Percentiles rank a stretch among this genome's conserved stretches.
Evolutionary conservation across 768 basidiomycete genomes (phyloP).

Genomic region (Kwoniella sp.): DNA sequence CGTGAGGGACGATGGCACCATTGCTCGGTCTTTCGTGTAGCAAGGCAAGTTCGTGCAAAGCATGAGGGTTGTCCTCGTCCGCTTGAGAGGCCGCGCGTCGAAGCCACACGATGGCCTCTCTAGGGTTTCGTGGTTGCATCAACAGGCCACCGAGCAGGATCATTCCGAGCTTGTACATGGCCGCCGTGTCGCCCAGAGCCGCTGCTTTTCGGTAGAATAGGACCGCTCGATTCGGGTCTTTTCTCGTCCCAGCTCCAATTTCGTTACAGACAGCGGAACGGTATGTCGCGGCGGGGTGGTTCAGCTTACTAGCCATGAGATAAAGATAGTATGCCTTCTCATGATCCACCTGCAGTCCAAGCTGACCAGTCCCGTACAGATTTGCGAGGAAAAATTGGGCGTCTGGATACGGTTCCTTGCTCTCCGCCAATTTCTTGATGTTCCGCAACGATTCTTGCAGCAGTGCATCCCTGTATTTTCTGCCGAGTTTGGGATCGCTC

Average conservation of each 20-base stretch:
- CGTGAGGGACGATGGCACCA: slow-evolving; percentile 71
- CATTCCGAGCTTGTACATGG: slow-evolving; percentile 99
- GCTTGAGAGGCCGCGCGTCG: slow-evolving; percentile 94
- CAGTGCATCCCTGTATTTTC: slow-evolving; percentile 86
- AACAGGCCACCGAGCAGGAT: slow-evolving; percentile 83
- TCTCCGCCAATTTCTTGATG: slow-evolving; percentile 84
- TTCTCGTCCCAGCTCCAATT: slow-evolving; percentile 91
- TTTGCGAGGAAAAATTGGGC: slow-evolving; percentile 99
- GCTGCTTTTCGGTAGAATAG: slow-evolving; percentile 97
- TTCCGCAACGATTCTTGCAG: slow-evolving; percentile 88
- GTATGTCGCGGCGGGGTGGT: slow-evolving; percentile 91
- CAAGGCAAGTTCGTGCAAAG: slow-evolving; percentile 86
- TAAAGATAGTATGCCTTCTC: slow-evolving; percentile 97
- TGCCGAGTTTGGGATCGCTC: slow-evolving; percentile 65
- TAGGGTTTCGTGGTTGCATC: slow-evolving; percentile 77
- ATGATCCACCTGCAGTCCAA: slow-evolving; percentile 95
- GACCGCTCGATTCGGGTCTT: slow-evolving; percentile 83
- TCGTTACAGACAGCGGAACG: slow-evolving; percentile 99
- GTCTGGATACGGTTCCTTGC: slow-evolving; percentile 79
- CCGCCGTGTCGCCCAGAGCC: slow-evolving; percentile 91
- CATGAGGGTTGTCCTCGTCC: slow-evolving; percentile 97
- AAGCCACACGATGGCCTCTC: slow-evolving; percentile 93
- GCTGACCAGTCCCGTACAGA: slow-evolving; percentile 90
- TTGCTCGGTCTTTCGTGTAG: slow-evolving; percentile 56
- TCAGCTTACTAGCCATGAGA: slow-evolving; percentile 94